Conservation (phyloP, 2,329 filamentous ascomycete species). For the Colletotrichum destructivum region DNA sequence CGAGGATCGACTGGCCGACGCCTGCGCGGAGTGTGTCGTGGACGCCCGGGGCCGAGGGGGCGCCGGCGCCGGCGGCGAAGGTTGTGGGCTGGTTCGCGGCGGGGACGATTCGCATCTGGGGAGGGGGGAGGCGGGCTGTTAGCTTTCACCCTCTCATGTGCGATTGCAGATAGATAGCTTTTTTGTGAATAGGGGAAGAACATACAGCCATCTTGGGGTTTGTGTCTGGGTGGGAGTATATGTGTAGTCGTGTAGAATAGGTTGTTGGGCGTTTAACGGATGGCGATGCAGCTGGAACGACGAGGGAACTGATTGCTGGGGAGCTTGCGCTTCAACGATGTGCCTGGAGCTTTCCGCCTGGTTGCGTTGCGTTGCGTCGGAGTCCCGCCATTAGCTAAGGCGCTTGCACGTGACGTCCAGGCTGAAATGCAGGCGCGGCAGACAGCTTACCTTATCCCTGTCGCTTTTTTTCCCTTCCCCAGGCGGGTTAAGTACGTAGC, state of each 20-base stretch:
- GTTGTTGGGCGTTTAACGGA: constrained; percentile 1
- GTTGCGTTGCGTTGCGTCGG: constrained; percentile 9
- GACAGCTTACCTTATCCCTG: constrained; percentile 25
- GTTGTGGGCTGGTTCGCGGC: constrained; percentile 75
- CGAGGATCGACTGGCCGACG: constrained; percentile 75
- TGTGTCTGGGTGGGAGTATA: background rate
- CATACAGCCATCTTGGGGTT: constrained; percentile 64
- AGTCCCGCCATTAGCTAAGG: constrained; percentile 25
- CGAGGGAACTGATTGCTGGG: constrained; percentile 22
- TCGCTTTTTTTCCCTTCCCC: constrained; percentile 18
- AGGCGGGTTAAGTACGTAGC: background rate
- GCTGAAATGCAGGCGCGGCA: constrained; percentile 39
- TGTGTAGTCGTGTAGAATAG: background rate
- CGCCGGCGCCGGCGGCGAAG: constrained; percentile 78
- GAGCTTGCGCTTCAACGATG: constrained; percentile 42
- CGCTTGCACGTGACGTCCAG: constrained; percentile 34
- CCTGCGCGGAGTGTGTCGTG: constrained; percentile 94
- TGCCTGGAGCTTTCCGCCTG: constrained; percentile 42
- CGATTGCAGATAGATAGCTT: constrained; percentile 25
- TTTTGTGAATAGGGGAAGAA: constrained; percentile 29
- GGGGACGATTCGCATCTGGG: constrained; percentile 87
- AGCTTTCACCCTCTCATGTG: background rate
- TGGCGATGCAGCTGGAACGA: constrained; percentile 23
- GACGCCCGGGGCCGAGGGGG: constrained; percentile 92
- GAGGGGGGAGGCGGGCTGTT: background rate